phyloP scores from a whole-genome alignment of 1,284 basidiomycete species.

The Rhodotorula sp. region DNA sequence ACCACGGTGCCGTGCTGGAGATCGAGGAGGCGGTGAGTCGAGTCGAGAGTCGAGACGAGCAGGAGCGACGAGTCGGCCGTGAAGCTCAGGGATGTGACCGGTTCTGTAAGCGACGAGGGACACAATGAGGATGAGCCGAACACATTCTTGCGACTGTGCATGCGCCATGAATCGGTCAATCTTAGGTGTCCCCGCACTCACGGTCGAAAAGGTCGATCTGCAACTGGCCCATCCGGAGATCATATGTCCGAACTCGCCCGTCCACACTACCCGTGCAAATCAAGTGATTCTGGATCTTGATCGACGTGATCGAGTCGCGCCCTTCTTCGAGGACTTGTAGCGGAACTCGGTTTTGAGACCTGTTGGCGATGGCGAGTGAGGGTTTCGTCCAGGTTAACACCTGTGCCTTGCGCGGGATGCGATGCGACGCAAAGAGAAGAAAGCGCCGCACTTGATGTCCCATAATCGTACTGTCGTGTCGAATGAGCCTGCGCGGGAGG shows the following conservation, averaged over 20 bases:
- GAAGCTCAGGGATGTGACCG: constrained; percentile 76
- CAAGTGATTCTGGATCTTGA: constrained; percentile 62
- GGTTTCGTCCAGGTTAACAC: not conserved
- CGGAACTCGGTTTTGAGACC: constrained; percentile 73
- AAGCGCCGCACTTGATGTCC: constrained; percentile 64
- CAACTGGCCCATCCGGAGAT: constrained; percentile 85
- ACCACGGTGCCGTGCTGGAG: constrained; percentile 75
- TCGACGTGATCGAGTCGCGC: constrained; percentile 79
- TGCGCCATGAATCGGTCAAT: not conserved
- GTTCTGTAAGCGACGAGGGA: constrained; percentile 57
- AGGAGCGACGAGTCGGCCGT: constrained; percentile 72
- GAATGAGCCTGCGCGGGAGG: constrained; percentile 63
- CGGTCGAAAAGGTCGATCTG: constrained; percentile 85
- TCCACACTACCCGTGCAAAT: constrained; percentile 85
- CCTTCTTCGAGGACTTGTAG: constrained; percentile 92
- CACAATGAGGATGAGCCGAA: not conserved
- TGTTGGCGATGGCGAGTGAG: constrained; percentile 46
- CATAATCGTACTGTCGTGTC: constrained; percentile 84
- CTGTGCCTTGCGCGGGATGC: not conserved
- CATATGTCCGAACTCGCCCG: constrained; percentile 86
- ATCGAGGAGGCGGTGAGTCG: constrained; percentile 82
- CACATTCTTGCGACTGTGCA: too few relatives aligned
- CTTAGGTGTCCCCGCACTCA: constrained; percentile 53
- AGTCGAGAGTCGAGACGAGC: constrained; percentile 79
- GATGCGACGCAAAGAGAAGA: not conserved